Evolutionary conservation across 805 yeast genomes (phyloP).

Genomic region (Vanderwaltozyma polyspora): DNA sequence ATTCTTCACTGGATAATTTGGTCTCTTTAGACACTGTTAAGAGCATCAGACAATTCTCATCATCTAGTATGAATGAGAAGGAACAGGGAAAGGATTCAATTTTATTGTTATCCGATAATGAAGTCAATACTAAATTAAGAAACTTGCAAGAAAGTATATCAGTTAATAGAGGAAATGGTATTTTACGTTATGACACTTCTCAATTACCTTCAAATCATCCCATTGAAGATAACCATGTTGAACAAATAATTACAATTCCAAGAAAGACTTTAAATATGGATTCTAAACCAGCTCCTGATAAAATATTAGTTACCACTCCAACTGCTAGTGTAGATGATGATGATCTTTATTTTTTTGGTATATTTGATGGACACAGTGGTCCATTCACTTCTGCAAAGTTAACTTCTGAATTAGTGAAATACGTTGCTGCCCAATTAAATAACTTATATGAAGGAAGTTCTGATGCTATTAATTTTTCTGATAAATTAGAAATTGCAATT

Average conservation of each 20-base stretch:
- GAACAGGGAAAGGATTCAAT: conserved; percentile 24
- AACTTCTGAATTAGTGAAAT: conserved; percentile 64
- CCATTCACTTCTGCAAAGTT: conserved; percentile 85
- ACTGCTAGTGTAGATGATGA: conserved; percentile 12
- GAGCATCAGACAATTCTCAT: conserved; percentile 18
- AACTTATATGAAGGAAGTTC: conserved; percentile 45
- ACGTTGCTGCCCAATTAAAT: conserved; percentile 68
- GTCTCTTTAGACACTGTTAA: conserved; percentile 20
- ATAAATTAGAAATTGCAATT: conserved; percentile 68
- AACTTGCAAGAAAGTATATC: conserved; percentile 67
- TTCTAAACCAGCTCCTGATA: conserved; percentile 22
- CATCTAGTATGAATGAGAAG: conserved; percentile 1
- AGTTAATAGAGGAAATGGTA: conserved; percentile 81
- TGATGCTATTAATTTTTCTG: conserved; percentile 35
- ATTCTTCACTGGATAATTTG: conserved; percentile 8
- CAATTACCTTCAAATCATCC: conserved; percentile 89
- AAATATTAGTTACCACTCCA: not conserved
- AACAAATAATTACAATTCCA: conserved; percentile 60
- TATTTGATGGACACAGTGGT: conserved; percentile 96
- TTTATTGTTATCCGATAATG: conserved; percentile 50
- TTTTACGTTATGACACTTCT: conserved; percentile 74
- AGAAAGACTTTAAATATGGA: conserved; percentile 25
- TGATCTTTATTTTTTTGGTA: conserved; percentile 92
- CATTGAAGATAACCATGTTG: conserved; percentile 88
- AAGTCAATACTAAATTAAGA: conserved; percentile 58